phyloP scores from a whole-genome alignment of 768 basidiomycete species.

The Myochromella boudieri region DNA sequence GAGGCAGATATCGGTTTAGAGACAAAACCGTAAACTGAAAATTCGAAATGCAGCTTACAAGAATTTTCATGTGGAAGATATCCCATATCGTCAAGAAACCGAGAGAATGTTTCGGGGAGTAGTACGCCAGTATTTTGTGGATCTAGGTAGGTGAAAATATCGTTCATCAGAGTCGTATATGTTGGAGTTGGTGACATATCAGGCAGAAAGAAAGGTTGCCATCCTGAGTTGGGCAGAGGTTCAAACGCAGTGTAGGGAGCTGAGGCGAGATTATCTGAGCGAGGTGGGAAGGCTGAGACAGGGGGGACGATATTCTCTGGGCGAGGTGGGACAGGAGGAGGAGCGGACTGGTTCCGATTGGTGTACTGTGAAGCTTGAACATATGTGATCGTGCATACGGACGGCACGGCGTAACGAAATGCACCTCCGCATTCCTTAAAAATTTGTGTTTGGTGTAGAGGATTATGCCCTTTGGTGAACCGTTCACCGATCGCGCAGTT shows the following conservation, averaged over 20 bases:
- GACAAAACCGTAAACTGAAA: not conserved
- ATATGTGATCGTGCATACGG: slow-evolving; percentile 8
- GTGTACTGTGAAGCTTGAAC: not conserved
- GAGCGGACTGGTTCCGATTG: not conserved
- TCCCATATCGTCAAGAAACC: slow-evolving; percentile 16
- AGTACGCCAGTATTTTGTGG: slow-evolving; percentile 9
- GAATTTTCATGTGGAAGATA: slow-evolving; percentile 11
- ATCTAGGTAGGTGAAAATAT: slow-evolving; percentile 17
- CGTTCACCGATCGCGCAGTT: slow-evolving; percentile 13
- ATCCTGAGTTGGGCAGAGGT: slow-evolving; percentile 8
- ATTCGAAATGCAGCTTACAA: slow-evolving; percentile 22
- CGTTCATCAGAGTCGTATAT: slow-evolving; percentile 12
- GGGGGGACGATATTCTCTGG: not conserved
- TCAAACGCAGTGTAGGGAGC: no score
- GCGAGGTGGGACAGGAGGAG: not conserved
- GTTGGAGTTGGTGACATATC: slow-evolving; percentile 14
- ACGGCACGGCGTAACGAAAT: slow-evolving; percentile 4
- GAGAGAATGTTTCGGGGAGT: slow-evolving; percentile 12
- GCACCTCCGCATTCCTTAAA: slow-evolving; percentile 13
- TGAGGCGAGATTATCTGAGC: not conserved
- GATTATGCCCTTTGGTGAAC: slow-evolving; percentile 8
- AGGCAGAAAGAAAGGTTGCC: slow-evolving; percentile 14
- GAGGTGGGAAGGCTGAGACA: not conserved
- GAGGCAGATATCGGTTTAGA: not conserved
- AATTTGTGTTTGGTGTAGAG: slow-evolving; percentile 9